Percentiles rank a stretch among this genome's conserved stretches.
These are phyloP conservation scores for Diospyros kaki DNA, from an alignment of 148 eudicot species.

Conservation along the genomic window DNA sequence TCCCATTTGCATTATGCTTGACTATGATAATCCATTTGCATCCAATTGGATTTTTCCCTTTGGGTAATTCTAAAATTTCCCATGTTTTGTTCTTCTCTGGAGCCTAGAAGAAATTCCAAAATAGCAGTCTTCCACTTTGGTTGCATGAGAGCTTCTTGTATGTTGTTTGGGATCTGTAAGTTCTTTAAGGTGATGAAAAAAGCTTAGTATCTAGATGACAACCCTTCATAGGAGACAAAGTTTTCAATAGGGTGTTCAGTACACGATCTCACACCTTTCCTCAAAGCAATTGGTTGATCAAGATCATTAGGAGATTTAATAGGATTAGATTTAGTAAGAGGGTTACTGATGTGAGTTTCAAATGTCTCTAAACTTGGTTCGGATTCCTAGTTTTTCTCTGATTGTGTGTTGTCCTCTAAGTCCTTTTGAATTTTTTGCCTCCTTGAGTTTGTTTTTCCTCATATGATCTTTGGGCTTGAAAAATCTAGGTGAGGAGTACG, in stretches of 20 bases:
- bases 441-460: too few relatives aligned
- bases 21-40: background rate
- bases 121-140: slow-evolving; percentile 2
- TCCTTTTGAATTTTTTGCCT: too few relatives aligned
- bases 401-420: too few relatives aligned
- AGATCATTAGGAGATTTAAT: background rate
- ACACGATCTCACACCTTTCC: background rate
- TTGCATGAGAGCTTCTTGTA: background rate
- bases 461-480: too few relatives aligned
- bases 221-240: background rate
- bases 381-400: too few relatives aligned
- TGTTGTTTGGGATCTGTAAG: background rate
- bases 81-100: background rate
- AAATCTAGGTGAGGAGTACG: too few relatives aligned
- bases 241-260: background rate
- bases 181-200: background rate
- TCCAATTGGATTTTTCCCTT: background rate
- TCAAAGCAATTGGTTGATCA: background rate
- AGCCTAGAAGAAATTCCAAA: background rate
- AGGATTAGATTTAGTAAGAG: too few relatives aligned
- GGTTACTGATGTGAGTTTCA: too few relatives aligned
- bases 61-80: background rate
- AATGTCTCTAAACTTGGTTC: too few relatives aligned
- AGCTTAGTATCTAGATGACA: background rate
- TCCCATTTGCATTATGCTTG: background rate